Percentiles rank a stretch among this genome's conserved stretches.
These are phyloP conservation scores for Agaricus subrufescens DNA, from an alignment of 768 basidiomycete species.

Conservation along the genomic window DNA sequence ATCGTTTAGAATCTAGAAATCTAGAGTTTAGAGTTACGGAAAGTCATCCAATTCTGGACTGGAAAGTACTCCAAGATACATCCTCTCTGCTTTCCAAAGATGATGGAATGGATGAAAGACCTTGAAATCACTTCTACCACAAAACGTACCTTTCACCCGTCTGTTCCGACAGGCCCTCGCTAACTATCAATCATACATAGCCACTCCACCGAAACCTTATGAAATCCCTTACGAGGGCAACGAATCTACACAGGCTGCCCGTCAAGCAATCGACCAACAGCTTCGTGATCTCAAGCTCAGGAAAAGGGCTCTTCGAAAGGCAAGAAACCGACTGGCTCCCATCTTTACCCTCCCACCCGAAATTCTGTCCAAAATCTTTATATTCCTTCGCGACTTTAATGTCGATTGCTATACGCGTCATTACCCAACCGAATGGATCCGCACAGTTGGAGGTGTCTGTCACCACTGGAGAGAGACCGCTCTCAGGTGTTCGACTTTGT, in stretches of 20 bases:
- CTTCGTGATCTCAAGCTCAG: constrained; percentile 25
- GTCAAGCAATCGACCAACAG: constrained; percentile 31
- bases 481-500: constrained; percentile 33
- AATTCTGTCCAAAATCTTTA: constrained; percentile 34
- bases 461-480: constrained; percentile 41
- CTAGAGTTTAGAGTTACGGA: no score
- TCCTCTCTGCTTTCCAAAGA: neutral
- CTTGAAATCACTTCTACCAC: neutral
- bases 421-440: constrained; percentile 26
- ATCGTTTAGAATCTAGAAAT: no score
- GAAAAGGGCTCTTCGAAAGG: constrained; percentile 28
- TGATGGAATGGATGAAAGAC: no score
- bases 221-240: constrained; percentile 13
- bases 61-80: neutral
- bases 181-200: neutral
- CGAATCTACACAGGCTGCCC: constrained; percentile 17
- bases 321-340: constrained; percentile 31
- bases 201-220: neutral
- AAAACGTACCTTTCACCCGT: constrained; percentile 12
- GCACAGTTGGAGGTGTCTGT: constrained; percentile 31
- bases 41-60: neutral
- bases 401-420: neutral
- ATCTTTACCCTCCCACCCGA: constrained; percentile 39
- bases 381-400: constrained; percentile 16
- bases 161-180: neutral